Conservation (phyloP, 805 yeast genomes). For the Komagataella kurtzmanii region DNA sequence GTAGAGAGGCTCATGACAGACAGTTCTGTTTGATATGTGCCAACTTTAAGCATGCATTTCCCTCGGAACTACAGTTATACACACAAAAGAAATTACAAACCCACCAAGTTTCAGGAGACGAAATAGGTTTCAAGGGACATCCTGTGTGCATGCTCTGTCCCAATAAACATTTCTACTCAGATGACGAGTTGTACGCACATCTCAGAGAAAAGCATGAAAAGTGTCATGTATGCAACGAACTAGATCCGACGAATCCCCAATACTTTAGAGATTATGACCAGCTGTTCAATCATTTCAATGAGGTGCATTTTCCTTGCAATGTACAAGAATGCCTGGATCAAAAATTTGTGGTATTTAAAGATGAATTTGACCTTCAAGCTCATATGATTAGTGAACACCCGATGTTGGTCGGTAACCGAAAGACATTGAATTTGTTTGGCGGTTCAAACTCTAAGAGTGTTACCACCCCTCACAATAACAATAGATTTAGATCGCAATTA, state of each 20-base stretch:
- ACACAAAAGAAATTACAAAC: slow-evolving; percentile 45
- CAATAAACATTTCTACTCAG: slow-evolving; percentile 67
- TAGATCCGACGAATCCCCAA: slow-evolving; percentile 46
- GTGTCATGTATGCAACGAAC: slow-evolving; percentile 80
- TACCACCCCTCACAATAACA: background rate
- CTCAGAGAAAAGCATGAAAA: slow-evolving; percentile 75
- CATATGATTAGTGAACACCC: slow-evolving; percentile 83
- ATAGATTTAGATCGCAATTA: slow-evolving; percentile 43
- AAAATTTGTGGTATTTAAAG: slow-evolving; percentile 84
- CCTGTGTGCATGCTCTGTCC: slow-evolving; percentile 79
- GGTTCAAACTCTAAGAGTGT: slow-evolving; percentile 13
- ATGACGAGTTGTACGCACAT: slow-evolving; percentile 75
- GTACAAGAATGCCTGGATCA: slow-evolving; percentile 72
- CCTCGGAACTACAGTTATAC: slow-evolving; percentile 53
- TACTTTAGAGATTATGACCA: slow-evolving; percentile 70
- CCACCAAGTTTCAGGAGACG: slow-evolving; percentile 69
- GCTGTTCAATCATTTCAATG: slow-evolving; percentile 61
- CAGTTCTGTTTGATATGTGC: slow-evolving; percentile 68
- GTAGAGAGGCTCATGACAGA: slow-evolving; percentile 46
- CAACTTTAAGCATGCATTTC: slow-evolving; percentile 62
- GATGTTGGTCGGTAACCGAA: slow-evolving; percentile 32
- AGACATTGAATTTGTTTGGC: slow-evolving; percentile 20
- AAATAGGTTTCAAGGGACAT: slow-evolving; percentile 73
- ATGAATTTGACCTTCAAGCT: slow-evolving; percentile 74
- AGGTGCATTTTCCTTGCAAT: slow-evolving; percentile 64